Evolutionary conservation across 352 stramenopile genomes (phyloP).

Genomic region (Phytophthora pini): DNA sequence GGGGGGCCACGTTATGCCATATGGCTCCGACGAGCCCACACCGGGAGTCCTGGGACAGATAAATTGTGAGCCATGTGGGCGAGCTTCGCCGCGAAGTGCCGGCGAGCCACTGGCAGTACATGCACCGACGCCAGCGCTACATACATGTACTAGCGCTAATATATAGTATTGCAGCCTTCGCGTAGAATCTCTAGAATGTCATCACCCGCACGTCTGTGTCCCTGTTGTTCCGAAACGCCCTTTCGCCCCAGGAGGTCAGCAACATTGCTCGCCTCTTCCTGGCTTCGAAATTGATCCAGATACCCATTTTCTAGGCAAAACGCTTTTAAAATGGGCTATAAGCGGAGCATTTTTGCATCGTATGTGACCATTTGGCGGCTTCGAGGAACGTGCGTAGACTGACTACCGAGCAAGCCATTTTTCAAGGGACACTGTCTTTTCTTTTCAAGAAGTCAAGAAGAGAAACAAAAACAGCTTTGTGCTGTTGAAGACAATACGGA

Average conservation of each 20-base stretch:
- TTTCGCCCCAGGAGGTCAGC: slow-evolving; percentile 11
- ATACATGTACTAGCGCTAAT: background rate
- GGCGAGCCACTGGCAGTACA: background rate
- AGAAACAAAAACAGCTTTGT: too few relatives aligned
- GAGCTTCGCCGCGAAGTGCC: background rate
- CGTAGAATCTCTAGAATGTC: too few relatives aligned
- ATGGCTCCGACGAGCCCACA: slow-evolving; percentile 28
- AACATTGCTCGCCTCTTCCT: slow-evolving; percentile 19
- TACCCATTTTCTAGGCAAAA: background rate
- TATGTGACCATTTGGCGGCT: slow-evolving; percentile 7
- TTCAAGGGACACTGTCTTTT: slow-evolving; percentile 9
- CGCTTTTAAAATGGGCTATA: background rate
- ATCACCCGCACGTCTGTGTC: slow-evolving; percentile 2
- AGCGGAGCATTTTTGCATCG: too few relatives aligned
- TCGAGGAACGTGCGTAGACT: slow-evolving; percentile 28
- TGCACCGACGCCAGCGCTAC: slow-evolving; percentile 1
- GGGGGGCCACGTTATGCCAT: slow-evolving; percentile 27
- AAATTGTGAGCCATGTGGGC: slow-evolving; percentile 13
- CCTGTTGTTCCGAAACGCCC: slow-evolving; percentile 21
- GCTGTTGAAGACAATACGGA: background rate
- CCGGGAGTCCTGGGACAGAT: background rate
- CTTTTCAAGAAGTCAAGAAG: too few relatives aligned
- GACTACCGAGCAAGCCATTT: slow-evolving; percentile 6
- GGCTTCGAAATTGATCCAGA: slow-evolving; percentile 1
- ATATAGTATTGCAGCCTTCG: too few relatives aligned